Evolutionary conservation across 805 yeast species (phyloP), one percentile per base, ranked within the genome.

Genomic region (Naumovozyma baii): DNA sequence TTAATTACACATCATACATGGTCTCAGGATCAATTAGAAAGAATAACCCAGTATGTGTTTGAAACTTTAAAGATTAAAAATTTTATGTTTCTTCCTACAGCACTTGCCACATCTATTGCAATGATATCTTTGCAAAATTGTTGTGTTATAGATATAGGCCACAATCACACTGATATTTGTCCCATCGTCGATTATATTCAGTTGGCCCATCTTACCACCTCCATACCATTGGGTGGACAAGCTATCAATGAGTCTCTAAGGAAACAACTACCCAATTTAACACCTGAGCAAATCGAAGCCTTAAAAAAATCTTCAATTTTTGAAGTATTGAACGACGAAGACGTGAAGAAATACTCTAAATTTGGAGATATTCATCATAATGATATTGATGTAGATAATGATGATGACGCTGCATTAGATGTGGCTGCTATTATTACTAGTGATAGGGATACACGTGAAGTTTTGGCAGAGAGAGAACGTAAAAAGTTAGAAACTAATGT

Each of bases 391-490:
- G 26, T 22, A 7, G 26, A 7, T 7, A 10, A 7, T 22, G 72
- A 69, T 7, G 85, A 77, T 30, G 90, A 82, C 22, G 94, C 86
- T 39, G 76, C 78, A 3, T 70, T 86, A 30, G 95, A 90, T 58
- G 87, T 90, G 36, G 95, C 96, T 2, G 85, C 87, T 31, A 77
- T 88, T 49, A 92, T 88, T 10, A 75, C 92, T 1, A 79, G 84
- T 45, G 86, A 79, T 12, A 52, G 59, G 38, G 74, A 80, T 45
- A 76, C 87, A 2, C 69, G 83, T 38, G 87, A 83, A 58, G 69
- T 81, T 31, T 57, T 83, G 39, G 84, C 76, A 47, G 78, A 75
- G 55, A 68, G 83, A 45, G 82, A 78, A 51, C 67, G 64, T 48
- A 68, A 40, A 58, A 62, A 46, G 67, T 57, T 42, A 46, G 63